A percentile compares a stretch with the other conserved stretches of the same genome.
Conservation (phyloP, 179 eudicot species). For the Nepenthes alata region DNA sequence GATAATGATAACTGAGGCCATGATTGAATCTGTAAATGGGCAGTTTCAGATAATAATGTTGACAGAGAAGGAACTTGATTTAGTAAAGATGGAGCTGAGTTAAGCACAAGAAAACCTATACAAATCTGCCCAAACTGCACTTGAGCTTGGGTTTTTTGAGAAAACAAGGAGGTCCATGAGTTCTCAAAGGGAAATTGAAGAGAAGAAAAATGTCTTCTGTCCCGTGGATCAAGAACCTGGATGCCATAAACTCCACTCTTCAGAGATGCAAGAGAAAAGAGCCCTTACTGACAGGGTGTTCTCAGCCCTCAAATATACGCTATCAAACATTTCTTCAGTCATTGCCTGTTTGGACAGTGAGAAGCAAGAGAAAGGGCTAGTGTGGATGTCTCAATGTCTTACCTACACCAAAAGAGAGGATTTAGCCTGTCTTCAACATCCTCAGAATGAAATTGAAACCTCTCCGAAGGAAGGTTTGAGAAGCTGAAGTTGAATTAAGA, state of each 20-base stretch:
- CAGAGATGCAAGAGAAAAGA: conserved; percentile 30
- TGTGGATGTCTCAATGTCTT: conserved; percentile 25
- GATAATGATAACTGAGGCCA: conserved; percentile 21
- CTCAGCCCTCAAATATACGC: conserved; percentile 49
- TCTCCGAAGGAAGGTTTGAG: conserved; percentile 28
- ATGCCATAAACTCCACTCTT: conserved; percentile 22
- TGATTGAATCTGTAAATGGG: conserved; percentile 12
- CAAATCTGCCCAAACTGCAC: conserved; percentile 27
- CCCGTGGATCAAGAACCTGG: conserved; percentile 32
- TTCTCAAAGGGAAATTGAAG: conserved; percentile 37
- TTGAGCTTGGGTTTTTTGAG: conserved; percentile 40
- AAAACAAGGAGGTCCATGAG: conserved; percentile 41
- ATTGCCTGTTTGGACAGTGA: conserved; percentile 59
- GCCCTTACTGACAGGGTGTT: conserved; percentile 40
- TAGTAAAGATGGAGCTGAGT: conserved; percentile 36
- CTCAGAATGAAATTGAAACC: conserved; percentile 28
- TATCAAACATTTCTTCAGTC: conserved; percentile 48
- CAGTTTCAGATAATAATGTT: conserved; percentile 10
- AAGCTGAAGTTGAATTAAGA: conserved; percentile 37
- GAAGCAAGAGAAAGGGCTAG: conserved; percentile 48
- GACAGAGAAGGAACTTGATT: conserved; percentile 20
- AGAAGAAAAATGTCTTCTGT: conserved; percentile 24
- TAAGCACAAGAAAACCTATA: conserved; percentile 53
- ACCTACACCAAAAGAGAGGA: conserved; percentile 32
- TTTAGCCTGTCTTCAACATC: conserved; percentile 26